A percentile compares a stretch with the other conserved stretches of the same genome.
These are phyloP conservation scores for Kuraishia capsulata DNA, from an alignment of 805 yeast genomes.

Conservation along the genomic window DNA sequence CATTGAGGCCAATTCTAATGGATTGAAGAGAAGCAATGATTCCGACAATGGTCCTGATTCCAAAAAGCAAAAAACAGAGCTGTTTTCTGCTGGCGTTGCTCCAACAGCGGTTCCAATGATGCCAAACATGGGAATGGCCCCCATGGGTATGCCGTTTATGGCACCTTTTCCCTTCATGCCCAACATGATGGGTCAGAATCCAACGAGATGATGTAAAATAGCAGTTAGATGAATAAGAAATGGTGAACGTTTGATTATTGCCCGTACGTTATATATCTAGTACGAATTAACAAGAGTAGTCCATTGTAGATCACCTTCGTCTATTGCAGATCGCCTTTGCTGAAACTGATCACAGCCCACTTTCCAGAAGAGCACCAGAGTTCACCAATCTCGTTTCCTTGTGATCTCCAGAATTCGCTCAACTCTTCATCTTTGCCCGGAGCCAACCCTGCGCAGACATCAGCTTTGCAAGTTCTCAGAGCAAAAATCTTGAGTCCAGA, in stretches of 20 bases:
- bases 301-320: slow-evolving; percentile 3
- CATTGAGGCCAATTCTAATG: slow-evolving; percentile 22
- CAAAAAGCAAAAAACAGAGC: background rate
- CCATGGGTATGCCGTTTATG: slow-evolving; percentile 3
- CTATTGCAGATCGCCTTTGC: too few species aligned
- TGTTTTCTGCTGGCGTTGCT: background rate
- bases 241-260: too few species aligned
- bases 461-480: slow-evolving; percentile 93
- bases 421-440: slow-evolving; percentile 67
- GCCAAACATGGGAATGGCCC: slow-evolving; percentile 1
- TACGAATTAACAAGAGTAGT: too few species aligned
- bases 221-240: too few species aligned
- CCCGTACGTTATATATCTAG: background rate
- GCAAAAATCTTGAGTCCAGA: slow-evolving; percentile 61
- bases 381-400: slow-evolving; percentile 55
- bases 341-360: slow-evolving; percentile 82
- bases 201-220: too few species aligned
- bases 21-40: slow-evolving; percentile 7
- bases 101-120: background rate
- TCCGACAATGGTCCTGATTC: slow-evolving; percentile 6
- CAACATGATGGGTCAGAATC: too few species aligned
- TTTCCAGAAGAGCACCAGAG: slow-evolving; percentile 87
- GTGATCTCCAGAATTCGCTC: slow-evolving; percentile 41
- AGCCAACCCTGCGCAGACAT: slow-evolving; percentile 80
- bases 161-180: background rate